Percentiles rank a stretch among this genome's conserved stretches.
Conservation (phyloP, 106 monocot species). For the Phalaenopsis equestris region DNA sequence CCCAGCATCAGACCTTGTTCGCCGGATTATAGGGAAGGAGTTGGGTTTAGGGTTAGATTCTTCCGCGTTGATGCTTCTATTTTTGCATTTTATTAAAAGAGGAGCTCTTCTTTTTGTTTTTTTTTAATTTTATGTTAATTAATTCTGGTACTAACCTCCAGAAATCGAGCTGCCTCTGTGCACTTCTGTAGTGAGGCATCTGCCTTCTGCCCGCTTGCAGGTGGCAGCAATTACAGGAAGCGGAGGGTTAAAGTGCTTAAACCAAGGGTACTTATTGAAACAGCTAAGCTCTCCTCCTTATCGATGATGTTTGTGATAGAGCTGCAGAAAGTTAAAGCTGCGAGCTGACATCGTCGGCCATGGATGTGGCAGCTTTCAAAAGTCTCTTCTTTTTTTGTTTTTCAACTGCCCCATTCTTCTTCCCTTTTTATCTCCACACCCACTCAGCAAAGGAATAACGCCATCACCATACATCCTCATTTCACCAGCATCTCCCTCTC, state of each 20-base stretch:
- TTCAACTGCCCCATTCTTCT: neutral
- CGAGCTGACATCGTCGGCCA: conserved; percentile 1
- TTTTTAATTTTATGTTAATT: neutral
- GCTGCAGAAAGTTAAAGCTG: conserved; percentile 2
- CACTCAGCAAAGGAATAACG: conserved; percentile 1
- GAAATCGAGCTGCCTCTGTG: neutral
- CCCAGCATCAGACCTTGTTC: neutral
- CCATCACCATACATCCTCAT: neutral
- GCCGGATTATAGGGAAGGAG: neutral
- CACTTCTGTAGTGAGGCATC: neutral
- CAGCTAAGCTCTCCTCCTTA: neutral
- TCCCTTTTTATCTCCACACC: conserved; percentile 2
- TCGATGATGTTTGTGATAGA: conserved; percentile 1
- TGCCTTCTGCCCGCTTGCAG: conserved; percentile 5
- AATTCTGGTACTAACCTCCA: neutral
- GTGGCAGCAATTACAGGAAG: conserved; percentile 4
- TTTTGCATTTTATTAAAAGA: neutral
- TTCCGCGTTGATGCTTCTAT: neutral
- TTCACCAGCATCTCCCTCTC: neutral
- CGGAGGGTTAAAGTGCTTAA: neutral
- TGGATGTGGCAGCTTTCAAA: conserved; percentile 8
- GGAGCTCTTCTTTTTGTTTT: neutral
- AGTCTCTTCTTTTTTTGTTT: conserved; percentile 2
- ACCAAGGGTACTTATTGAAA: neutral
- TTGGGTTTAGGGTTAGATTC: neutral